Evolutionary conservation across 2,329 filamentous ascomycete species (phyloP).

Genomic region (Sarocladium strictum): DNA sequence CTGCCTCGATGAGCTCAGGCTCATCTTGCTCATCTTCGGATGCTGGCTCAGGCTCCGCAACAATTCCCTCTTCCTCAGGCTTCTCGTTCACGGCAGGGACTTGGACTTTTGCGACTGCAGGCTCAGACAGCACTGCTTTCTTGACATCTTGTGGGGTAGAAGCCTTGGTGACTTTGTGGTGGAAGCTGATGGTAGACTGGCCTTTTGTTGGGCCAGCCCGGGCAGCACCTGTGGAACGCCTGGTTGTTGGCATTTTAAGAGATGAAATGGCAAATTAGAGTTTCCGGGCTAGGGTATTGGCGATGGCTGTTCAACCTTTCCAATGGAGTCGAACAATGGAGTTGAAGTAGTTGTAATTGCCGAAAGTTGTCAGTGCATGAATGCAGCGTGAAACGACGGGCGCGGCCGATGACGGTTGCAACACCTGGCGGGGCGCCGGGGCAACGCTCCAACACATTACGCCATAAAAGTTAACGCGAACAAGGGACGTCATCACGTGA

Average conservation of each 20-base stretch:
- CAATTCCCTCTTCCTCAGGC: slow-evolving; percentile 14
- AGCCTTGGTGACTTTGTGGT: slow-evolving; percentile 50
- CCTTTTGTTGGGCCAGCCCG: slow-evolving; percentile 33
- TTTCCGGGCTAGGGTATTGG: too few relatives aligned
- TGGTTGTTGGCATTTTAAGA: slow-evolving; percentile 40
- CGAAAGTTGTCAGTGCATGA: slow-evolving; percentile 13
- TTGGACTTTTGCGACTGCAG: slow-evolving; percentile 29
- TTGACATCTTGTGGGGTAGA: slow-evolving; percentile 39
- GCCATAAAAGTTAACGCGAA: background rate
- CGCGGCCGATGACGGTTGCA: slow-evolving; percentile 7
- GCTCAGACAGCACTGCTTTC: slow-evolving; percentile 29
- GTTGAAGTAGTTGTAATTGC: background rate
- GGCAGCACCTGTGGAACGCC: slow-evolving; percentile 38
- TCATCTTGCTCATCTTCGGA: slow-evolving; percentile 19
- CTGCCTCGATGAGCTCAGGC: slow-evolving; percentile 16
- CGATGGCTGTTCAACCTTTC: too few relatives aligned
- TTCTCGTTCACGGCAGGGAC: slow-evolving; percentile 17
- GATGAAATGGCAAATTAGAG: too few relatives aligned
- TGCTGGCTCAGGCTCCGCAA: slow-evolving; percentile 13
- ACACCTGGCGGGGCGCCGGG: slow-evolving; percentile 23
- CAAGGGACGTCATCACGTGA: slow-evolving; percentile 46
- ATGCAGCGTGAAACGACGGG: slow-evolving; percentile 12
- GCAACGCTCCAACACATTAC: slow-evolving; percentile 33
- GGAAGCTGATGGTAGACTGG: slow-evolving; percentile 54
- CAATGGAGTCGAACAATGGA: too few relatives aligned